Evolutionary conservation across 1,284 basidiomycete genomes (phyloP).

Genomic region (Sporisorium exsertum): DNA sequence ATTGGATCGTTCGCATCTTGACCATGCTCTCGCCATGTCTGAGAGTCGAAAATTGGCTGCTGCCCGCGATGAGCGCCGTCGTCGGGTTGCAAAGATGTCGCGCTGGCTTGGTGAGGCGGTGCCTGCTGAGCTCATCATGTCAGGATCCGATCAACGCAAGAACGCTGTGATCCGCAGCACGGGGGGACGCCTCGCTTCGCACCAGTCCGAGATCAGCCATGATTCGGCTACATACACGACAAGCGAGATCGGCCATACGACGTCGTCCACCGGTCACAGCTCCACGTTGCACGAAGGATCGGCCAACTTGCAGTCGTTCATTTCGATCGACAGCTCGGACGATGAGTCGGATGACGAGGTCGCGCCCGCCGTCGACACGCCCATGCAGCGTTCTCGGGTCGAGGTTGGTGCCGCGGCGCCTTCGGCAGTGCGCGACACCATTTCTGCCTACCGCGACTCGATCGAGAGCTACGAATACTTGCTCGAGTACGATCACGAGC

Average conservation of each 20-base stretch:
- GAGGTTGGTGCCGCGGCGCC: background rate
- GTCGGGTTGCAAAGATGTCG: slow-evolving; percentile 56
- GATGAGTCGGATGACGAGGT: slow-evolving; percentile 26
- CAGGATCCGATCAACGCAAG: slow-evolving; percentile 5
- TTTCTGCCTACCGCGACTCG: slow-evolving; percentile 32
- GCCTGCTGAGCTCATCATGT: slow-evolving; percentile 42
- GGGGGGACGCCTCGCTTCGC: background rate
- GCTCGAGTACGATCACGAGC: slow-evolving; percentile 25
- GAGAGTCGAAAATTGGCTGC: slow-evolving; percentile 36
- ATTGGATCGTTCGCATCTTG: slow-evolving; percentile 20
- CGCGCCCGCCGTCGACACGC: background rate
- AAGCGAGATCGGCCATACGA: slow-evolving; percentile 6
- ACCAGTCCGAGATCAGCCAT: slow-evolving; percentile 12
- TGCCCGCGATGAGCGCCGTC: slow-evolving; percentile 50
- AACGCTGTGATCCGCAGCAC: slow-evolving; percentile 32
- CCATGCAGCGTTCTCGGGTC: background rate
- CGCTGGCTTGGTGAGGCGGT: slow-evolving; percentile 59
- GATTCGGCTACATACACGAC: slow-evolving; percentile 7
- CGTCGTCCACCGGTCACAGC: slow-evolving; percentile 17
- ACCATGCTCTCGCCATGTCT: slow-evolving; percentile 25
- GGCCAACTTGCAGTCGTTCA: slow-evolving; percentile 37
- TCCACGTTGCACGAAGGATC: slow-evolving; percentile 25
- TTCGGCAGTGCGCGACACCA: slow-evolving; percentile 16
- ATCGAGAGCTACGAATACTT: slow-evolving; percentile 44
- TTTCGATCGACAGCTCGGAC: slow-evolving; percentile 54